Conservation (phyloP, 164 flowering plant genomes). For the Protea cynaroides region DNA sequence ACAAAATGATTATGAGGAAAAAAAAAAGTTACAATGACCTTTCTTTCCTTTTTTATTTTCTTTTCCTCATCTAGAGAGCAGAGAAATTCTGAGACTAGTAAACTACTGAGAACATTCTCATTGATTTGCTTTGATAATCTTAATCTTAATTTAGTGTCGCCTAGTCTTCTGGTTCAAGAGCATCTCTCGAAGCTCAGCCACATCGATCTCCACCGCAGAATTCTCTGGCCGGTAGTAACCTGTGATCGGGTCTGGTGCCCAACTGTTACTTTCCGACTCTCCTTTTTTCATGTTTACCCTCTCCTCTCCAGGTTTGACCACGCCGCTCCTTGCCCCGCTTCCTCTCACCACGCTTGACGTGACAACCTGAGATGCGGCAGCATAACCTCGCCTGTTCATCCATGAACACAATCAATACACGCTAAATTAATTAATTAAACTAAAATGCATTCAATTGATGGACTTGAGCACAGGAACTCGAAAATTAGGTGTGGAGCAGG, state of each 20-base stretch:
- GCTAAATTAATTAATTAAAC: too few relatives aligned
- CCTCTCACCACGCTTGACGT: slow-evolving; percentile 15
- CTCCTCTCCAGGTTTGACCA: slow-evolving; percentile 24
- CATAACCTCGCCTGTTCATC: slow-evolving; percentile 34
- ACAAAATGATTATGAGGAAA: too few relatives aligned
- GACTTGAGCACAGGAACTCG: not conserved
- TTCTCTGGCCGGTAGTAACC: slow-evolving; percentile 64
- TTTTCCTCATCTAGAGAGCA: too few relatives aligned
- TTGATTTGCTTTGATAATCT: not conserved
- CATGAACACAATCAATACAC: not conserved
- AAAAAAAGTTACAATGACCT: too few relatives aligned
- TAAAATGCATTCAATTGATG: too few relatives aligned
- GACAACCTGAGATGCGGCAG: slow-evolving; percentile 25
- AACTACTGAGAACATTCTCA: too few relatives aligned
- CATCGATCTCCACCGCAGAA: slow-evolving; percentile 35
- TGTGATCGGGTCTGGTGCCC: slow-evolving; percentile 70
- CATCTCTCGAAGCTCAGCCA: slow-evolving; percentile 43
- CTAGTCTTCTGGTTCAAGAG: slow-evolving; percentile 34
- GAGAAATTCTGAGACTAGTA: too few relatives aligned
- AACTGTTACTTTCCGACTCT: slow-evolving; percentile 28
- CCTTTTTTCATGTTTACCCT: slow-evolving; percentile 1
- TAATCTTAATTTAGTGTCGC: not conserved
- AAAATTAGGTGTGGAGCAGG: too few relatives aligned
- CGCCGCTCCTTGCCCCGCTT: slow-evolving; percentile 11
- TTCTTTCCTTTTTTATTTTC: too few relatives aligned